These are phyloP conservation scores for Citrullus amarus DNA, from an alignment of 306 rosid genomes.

Conservation along the genomic window DNA sequence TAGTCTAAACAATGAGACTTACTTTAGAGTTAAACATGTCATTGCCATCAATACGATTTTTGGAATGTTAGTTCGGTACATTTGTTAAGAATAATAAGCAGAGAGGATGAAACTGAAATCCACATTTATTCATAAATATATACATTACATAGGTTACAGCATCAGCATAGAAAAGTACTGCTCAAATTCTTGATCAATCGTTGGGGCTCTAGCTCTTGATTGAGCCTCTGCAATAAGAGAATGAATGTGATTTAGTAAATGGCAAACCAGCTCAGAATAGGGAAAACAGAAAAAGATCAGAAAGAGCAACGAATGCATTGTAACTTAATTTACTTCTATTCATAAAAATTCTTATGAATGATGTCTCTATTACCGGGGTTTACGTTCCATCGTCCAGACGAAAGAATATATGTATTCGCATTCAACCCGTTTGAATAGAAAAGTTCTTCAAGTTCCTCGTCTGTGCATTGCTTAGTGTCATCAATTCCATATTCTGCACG, in stretches of 20 bases:
- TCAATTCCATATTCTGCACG: constrained; percentile 16
- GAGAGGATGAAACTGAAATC: not conserved
- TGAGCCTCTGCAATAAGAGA: constrained; percentile 49
- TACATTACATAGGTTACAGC: constrained; percentile 28
- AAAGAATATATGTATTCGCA: constrained; percentile 32
- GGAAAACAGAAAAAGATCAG: not conserved
- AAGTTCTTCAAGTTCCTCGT: constrained; percentile 39
- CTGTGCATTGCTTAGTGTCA: constrained; percentile 7
- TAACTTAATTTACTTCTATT: not conserved
- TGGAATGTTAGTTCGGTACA: not conserved
- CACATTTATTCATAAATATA: not conserved
- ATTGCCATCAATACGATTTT: not conserved
- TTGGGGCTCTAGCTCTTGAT: constrained; percentile 49
- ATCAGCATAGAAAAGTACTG: constrained; percentile 75
- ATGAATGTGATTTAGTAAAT: not conserved
- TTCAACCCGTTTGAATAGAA: constrained; percentile 27
- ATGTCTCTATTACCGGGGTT: constrained; percentile 39
- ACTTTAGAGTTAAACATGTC: not conserved
- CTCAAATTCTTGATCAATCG: constrained; percentile 91
- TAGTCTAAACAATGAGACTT: not conserved
- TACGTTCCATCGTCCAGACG: constrained; percentile 53
- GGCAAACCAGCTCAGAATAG: not conserved
- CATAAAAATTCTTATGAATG: not conserved
- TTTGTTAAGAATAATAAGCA: not conserved
- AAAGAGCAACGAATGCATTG: not conserved